Evolutionary conservation across 2,329 filamentous ascomycete species (phyloP), one percentile per base, ranked within the genome.

Genomic region (Akanthomyces lecanii): DNA sequence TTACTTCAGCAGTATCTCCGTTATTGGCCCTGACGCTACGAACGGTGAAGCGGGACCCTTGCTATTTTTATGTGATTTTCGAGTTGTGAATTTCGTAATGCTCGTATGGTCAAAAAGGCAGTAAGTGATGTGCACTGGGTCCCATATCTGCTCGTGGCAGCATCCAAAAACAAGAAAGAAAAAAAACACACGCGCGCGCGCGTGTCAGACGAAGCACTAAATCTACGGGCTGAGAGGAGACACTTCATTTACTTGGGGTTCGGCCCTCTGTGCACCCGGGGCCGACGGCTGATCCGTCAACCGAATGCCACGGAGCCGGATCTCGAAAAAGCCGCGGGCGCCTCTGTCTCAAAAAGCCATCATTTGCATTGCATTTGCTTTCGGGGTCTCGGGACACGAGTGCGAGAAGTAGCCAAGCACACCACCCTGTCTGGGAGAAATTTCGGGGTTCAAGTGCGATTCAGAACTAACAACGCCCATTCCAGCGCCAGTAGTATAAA

Each of bases 1-100:
- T 36, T 10, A 47, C 47, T 53, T 45, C 23, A 53, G 57, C 25
- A 60, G 38, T 18, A 60, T 52, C 57, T 60, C 48, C 57, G 57
- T 60, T 40, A 21, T 42, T 60, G 48, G 38, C 36, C 48, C 48
- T 53, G 11, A 52, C 48, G 47, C 40, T 61, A 53, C 21, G 14
- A 61, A 53, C 38, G 48, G 48, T 45, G 48, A 36, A 61, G 48
- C 38, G 58, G 28, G 38, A 18, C 21, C 36, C 14, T 28, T 38
- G 44, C 28, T 40, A 5, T 28, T 40, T 28, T 44, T 18, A 16
- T 30, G 5, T 11, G 7, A 36, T 1, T 8, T 4, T 8, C 7
- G 33, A 36, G 28, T 48, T 8, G 21, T 18, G 23, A 48, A 50
- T 21, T 16, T 42, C 30, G 56, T 28, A 28, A 50, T 36, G 44